Percentiles rank a stretch among this genome's conserved stretches.
Evolutionary conservation across 306 rosid genomes (phyloP).

Genomic region (Vigna hirtella): DNA sequence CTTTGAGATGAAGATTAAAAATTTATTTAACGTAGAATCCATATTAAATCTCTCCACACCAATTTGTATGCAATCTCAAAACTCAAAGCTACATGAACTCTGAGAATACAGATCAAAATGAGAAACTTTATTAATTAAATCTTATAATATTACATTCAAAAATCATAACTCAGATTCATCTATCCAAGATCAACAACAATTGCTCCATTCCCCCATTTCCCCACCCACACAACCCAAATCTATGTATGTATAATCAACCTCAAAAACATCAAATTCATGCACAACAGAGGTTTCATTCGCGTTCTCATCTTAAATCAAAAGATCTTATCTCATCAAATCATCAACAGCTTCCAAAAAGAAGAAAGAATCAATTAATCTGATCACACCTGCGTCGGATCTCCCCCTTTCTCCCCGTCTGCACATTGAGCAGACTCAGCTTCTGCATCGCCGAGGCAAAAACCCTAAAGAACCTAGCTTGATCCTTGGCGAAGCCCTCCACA

Average conservation of each 20-base stretch:
- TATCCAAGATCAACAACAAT: background rate
- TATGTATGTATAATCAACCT: slow-evolving; percentile 38
- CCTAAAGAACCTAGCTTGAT: slow-evolving; percentile 60
- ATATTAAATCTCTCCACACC: no score
- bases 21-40: no score
- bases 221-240: slow-evolving; percentile 24
- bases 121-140: slow-evolving; percentile 33
- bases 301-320: slow-evolving; percentile 31
- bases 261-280: slow-evolving; percentile 36
- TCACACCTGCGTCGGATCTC: slow-evolving; percentile 92
- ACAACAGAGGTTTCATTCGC: background rate
- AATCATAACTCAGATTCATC: background rate
- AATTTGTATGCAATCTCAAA: no score
- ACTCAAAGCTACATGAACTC: no score
- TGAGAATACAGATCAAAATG: background rate
- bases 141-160: background rate
- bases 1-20: no score
- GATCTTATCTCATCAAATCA: background rate
- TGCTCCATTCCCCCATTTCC: background rate
- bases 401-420: slow-evolving; percentile 70
- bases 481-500: slow-evolving; percentile 63
- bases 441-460: slow-evolving; percentile 75
- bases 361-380: slow-evolving; percentile 58
- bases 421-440: slow-evolving; percentile 71
- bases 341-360: background rate